These are phyloP conservation scores for Vigna angularis DNA, from an alignment of 306 rosid species.

Conservation along the genomic window DNA sequence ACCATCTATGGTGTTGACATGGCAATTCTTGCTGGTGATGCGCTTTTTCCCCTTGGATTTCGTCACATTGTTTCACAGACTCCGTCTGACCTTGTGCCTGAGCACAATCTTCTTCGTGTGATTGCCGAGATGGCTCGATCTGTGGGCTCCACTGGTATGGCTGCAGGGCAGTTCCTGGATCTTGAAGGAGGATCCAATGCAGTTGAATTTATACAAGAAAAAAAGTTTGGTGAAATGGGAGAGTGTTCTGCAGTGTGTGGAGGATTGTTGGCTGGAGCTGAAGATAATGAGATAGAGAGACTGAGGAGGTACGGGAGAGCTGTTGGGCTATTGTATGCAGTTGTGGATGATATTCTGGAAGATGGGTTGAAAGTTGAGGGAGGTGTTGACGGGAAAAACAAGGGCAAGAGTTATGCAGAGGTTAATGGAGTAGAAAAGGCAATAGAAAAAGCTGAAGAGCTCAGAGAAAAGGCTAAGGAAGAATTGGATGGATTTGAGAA, in stretches of 20 bases:
- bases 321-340: constrained; percentile 79
- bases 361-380: constrained; percentile 47
- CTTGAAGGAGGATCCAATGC: constrained; percentile 77
- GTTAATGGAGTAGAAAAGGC: constrained; percentile 85
- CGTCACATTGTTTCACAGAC: constrained; percentile 90
- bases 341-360: constrained; percentile 79
- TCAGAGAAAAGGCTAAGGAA: constrained; percentile 70
- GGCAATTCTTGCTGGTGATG: constrained; percentile 94
- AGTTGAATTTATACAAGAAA: constrained; percentile 79
- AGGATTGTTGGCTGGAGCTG: constrained; percentile 85
- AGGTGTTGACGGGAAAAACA: constrained; percentile 43
- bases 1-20: constrained; percentile 82
- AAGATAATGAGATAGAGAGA: constrained; percentile 76
- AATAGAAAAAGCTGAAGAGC: constrained; percentile 76
- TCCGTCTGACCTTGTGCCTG: constrained; percentile 78
- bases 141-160: constrained; percentile 97
- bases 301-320: constrained; percentile 90
- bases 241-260: constrained; percentile 97
- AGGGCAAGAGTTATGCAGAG: constrained; percentile 73
- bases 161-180: constrained; percentile 95
- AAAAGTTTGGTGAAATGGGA: constrained; percentile 95
- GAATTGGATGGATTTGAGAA: constrained; percentile 87
- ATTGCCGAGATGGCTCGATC: constrained; percentile 84
- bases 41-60: constrained; percentile 91
- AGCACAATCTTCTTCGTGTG: constrained; percentile 71